These are phyloP conservation scores for Chaetothyriales sp. DNA, from an alignment of 2,329 filamentous ascomycete species.

Conservation along the genomic window DNA sequence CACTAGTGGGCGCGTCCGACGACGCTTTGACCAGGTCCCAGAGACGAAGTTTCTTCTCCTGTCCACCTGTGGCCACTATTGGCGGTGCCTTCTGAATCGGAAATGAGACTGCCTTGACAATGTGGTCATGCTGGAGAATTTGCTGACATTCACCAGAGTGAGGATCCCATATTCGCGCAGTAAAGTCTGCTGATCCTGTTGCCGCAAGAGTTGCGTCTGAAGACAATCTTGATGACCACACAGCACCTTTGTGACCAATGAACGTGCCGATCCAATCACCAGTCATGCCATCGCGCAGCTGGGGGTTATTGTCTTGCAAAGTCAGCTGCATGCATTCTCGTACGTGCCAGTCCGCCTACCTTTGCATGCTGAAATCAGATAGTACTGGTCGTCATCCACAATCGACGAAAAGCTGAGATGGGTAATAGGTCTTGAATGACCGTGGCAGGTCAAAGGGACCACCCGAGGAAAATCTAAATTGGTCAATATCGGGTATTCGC, in stretches of 20 bases:
- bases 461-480: conserved; percentile 37
- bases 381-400: conserved; percentile 71
- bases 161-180: conserved; percentile 96
- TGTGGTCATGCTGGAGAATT: conserved; percentile 82
- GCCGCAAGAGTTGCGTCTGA: conserved; percentile 76
- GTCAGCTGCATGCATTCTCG: conserved; percentile 3
- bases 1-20: conserved; percentile 29
- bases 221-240: conserved; percentile 88
- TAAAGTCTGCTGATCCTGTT: conserved; percentile 91
- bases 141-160: conserved; percentile 80
- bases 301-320: conserved; percentile 75
- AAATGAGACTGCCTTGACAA: conserved; percentile 86
- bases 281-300: conserved; percentile 90
- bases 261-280: conserved; percentile 98
- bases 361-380: conserved; percentile 87
- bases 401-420: conserved; percentile 80
- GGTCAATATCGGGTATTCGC: background rate
- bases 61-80: conserved; percentile 77
- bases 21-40: conserved; percentile 54
- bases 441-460: conserved; percentile 84
- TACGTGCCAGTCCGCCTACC: conserved; percentile 31
- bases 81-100: conserved; percentile 63
- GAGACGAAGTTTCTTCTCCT: conserved; percentile 90
- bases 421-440: conserved; percentile 80
- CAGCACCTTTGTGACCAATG: conserved; percentile 92